Evolutionary conservation across 352 stramenopile species (phyloP).

Genomic region (Pythium scleroteichum): DNA sequence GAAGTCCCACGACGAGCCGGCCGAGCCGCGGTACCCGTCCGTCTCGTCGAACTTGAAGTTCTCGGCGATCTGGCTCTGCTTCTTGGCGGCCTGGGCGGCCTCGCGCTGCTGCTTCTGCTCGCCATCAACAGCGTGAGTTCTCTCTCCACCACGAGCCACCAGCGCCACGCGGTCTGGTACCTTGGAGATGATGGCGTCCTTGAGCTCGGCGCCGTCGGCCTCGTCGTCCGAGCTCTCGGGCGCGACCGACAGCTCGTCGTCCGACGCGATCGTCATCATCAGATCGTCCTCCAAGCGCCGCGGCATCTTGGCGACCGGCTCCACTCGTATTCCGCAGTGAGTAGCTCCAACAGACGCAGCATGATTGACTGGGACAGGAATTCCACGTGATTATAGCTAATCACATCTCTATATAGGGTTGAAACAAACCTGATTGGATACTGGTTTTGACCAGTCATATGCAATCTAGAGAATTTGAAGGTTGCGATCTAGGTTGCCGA

Average conservation of each 20-base stretch:
- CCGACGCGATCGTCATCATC: constrained; percentile 89
- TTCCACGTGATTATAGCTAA: constrained; percentile 22
- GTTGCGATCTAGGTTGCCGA: constrained; percentile 4
- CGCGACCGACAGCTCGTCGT: constrained; percentile 75
- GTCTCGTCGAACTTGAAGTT: constrained; percentile 87
- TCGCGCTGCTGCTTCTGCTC: constrained; percentile 48
- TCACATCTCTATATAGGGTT: not conserved
- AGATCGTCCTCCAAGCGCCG: constrained; percentile 57
- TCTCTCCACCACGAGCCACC: not conserved
- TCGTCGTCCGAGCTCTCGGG: constrained; percentile 80
- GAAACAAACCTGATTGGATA: not conserved
- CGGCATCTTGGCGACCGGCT: constrained; percentile 37
- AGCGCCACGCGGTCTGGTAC: constrained; percentile 23
- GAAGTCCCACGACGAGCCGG: constrained; percentile 85
- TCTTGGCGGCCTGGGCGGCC: constrained; percentile 40
- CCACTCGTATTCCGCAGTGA: constrained; percentile 19
- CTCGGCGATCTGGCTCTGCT: constrained; percentile 70
- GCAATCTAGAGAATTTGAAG: not conserved
- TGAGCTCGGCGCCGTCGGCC: constrained; percentile 38
- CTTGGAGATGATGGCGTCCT: constrained; percentile 73
- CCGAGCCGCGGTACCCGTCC: constrained; percentile 43
- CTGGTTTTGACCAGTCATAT: constrained; percentile 11
- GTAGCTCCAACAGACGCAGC: constrained; percentile 28
- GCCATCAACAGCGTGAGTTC: not conserved
- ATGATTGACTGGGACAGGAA: constrained; percentile 30